phyloP scores from a whole-genome alignment of 2,329 filamentous ascomycete genomes.

The Penicillium sp. region DNA sequence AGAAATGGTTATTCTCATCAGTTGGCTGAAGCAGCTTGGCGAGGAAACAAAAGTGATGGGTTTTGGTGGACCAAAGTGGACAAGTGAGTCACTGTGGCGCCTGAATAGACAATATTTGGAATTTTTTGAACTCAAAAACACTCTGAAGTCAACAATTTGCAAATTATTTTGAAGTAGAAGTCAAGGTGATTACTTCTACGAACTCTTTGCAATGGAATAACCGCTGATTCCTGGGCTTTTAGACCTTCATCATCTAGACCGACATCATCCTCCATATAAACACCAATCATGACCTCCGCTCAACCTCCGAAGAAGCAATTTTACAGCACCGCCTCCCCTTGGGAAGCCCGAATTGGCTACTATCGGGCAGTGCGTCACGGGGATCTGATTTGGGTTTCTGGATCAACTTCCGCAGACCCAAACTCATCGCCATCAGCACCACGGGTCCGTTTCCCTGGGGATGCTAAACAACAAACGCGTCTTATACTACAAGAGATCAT shows the following conservation, averaged over 20 bases:
- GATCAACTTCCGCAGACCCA: slow-evolving; percentile 40
- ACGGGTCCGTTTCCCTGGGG: slow-evolving; percentile 31
- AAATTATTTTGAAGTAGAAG: no score
- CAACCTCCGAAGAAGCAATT: slow-evolving; percentile 19
- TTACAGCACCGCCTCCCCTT: slow-evolving; percentile 38
- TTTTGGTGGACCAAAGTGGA: background rate
- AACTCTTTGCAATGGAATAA: background rate
- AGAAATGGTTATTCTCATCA: background rate
- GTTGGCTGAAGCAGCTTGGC: background rate
- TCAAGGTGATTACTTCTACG: background rate
- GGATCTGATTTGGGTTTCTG: slow-evolving; percentile 39
- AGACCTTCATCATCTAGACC: background rate
- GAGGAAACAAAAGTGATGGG: background rate
- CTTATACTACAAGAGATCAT: slow-evolving; percentile 29
- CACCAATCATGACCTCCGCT: background rate
- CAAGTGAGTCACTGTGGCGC: background rate
- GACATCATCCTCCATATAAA: background rate
- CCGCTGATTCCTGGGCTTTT: background rate
- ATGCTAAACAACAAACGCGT: slow-evolving; percentile 34
- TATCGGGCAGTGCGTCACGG: slow-evolving; percentile 41
- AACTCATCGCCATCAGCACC: slow-evolving; percentile 27
- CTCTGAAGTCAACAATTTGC: background rate
- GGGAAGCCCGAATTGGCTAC: slow-evolving; percentile 38
- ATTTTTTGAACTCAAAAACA: background rate
- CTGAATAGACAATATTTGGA: background rate